Conservation (phyloP, 257 asterid species). For the Solanum etuberosum region DNA sequence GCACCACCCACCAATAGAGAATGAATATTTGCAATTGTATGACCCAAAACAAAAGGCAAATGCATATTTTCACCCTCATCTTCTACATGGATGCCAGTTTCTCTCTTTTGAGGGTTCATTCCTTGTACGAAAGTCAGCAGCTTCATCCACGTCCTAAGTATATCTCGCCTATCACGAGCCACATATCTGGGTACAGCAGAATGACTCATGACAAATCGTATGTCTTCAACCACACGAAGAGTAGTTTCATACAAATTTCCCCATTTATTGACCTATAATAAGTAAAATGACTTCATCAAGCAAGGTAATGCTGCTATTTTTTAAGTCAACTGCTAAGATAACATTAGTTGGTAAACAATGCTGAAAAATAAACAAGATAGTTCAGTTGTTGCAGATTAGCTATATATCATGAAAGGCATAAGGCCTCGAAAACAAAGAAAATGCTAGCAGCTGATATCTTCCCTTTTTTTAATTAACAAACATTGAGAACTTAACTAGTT, state of each 20-base stretch:
- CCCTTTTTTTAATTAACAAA: neutral
- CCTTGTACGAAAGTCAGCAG: constrained; percentile 90
- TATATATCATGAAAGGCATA: neutral
- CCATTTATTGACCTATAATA: constrained; percentile 75
- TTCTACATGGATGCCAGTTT: constrained; percentile 69
- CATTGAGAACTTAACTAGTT: neutral
- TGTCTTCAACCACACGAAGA: constrained; percentile 71
- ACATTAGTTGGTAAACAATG: neutral
- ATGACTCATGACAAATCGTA: constrained; percentile 91
- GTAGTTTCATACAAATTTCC: constrained; percentile 63
- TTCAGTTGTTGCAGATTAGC: neutral
- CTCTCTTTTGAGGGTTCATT: constrained; percentile 87
- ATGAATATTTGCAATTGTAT: constrained; percentile 59
- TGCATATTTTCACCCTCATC: constrained; percentile 73
- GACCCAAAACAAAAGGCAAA: constrained; percentile 69
- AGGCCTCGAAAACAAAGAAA: neutral
- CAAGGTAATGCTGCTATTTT: neutral
- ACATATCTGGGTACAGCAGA: constrained; percentile 63
- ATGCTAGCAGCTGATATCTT: neutral
- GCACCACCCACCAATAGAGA: constrained; percentile 83
- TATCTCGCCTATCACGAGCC: constrained; percentile 58
- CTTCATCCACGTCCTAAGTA: constrained; percentile 71
- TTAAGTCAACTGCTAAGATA: neutral
- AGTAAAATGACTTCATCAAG: constrained; percentile 9
- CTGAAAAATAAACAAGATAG: neutral